Evolutionary conservation across 1,139 yeast genomes (phyloP).

Genomic region (Diutina rugosa): DNA sequence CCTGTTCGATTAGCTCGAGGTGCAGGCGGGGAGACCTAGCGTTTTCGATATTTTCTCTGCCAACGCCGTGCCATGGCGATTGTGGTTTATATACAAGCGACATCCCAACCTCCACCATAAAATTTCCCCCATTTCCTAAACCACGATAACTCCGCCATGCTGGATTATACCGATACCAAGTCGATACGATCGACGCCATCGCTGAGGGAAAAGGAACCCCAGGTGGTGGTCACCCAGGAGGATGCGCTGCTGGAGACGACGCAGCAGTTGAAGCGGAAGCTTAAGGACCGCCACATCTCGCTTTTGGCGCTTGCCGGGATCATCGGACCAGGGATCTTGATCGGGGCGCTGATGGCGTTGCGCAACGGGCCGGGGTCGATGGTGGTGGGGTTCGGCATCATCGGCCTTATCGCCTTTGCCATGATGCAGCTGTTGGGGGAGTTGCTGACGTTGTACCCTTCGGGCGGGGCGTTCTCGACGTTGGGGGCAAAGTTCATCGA

Average conservation of each 20-base stretch:
- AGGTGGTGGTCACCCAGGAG: conserved; percentile 1
- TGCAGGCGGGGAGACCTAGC: neutral
- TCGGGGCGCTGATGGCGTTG: conserved; percentile 34
- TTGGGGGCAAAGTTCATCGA: conserved; percentile 41
- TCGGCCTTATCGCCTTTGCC: conserved; percentile 41
- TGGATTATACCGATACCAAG: neutral
- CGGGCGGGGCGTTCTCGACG: conserved; percentile 43
- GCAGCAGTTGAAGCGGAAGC: conserved; percentile 17
- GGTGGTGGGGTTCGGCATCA: conserved; percentile 31
- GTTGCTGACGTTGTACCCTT: conserved; percentile 36
- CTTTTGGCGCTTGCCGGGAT: conserved; percentile 42
- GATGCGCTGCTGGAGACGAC: conserved; percentile 4
- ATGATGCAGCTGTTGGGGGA: conserved; percentile 53
- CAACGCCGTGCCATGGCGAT: neutral
- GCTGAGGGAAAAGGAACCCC: neutral
- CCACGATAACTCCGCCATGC: neutral
- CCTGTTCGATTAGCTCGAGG: neutral
- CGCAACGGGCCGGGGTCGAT: conserved; percentile 33
- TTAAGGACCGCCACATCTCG: conserved; percentile 32
- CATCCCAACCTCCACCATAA: neutral
- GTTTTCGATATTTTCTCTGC: neutral
- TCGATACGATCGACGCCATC: neutral
- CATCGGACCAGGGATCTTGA: conserved; percentile 40
- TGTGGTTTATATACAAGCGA: neutral
- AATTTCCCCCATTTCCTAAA: neutral